These are phyloP conservation scores for Podospora comata DNA, from an alignment of 495 filamentous ascomycete species.

Conservation along the genomic window DNA sequence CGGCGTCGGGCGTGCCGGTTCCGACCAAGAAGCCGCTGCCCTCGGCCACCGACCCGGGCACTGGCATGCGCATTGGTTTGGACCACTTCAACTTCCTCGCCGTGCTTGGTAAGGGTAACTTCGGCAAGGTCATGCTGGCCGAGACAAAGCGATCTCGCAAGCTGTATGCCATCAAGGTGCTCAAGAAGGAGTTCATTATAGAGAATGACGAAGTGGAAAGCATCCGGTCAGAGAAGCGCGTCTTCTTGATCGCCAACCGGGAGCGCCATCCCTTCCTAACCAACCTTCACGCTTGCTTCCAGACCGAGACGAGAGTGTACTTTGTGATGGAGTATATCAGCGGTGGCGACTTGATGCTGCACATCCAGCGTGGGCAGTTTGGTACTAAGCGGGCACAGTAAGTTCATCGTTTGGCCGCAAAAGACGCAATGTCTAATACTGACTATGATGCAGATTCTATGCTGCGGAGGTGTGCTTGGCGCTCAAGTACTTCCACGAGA, in stretches of 20 bases:
- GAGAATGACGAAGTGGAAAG: constrained; percentile 99
- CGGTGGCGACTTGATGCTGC: constrained; percentile 97
- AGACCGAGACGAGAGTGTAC: constrained; percentile 97
- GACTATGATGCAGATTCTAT: constrained; percentile 66
- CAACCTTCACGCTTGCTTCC: constrained; percentile 96
- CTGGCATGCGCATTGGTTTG: constrained; percentile 78
- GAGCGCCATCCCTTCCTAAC: constrained; percentile 96
- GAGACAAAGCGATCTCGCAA: constrained; percentile 91
- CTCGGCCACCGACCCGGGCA: constrained; percentile 59
- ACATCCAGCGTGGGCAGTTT: constrained; percentile 96
- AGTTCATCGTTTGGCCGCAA: constrained; percentile 26
- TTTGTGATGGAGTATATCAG: constrained; percentile 99
- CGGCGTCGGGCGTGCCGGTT: constrained; percentile 37
- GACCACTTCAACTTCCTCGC: constrained; percentile 99
- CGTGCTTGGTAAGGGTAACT: constrained; percentile 98
- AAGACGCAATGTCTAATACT: background rate
- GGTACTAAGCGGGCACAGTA: constrained; percentile 88
- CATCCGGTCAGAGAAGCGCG: constrained; percentile 93
- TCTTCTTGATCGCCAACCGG: constrained; percentile 96
- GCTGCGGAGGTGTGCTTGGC: constrained; percentile 96
- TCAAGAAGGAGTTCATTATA: constrained; percentile 99
- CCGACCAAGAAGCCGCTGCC: constrained; percentile 52
- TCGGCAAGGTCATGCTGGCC: constrained; percentile 99
- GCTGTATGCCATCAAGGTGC: constrained; percentile 96
- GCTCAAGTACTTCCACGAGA: constrained; percentile 99